Evolutionary conservation across 1,139 yeast species (phyloP).

Genomic region (Kurtzmaniella natalensis): DNA sequence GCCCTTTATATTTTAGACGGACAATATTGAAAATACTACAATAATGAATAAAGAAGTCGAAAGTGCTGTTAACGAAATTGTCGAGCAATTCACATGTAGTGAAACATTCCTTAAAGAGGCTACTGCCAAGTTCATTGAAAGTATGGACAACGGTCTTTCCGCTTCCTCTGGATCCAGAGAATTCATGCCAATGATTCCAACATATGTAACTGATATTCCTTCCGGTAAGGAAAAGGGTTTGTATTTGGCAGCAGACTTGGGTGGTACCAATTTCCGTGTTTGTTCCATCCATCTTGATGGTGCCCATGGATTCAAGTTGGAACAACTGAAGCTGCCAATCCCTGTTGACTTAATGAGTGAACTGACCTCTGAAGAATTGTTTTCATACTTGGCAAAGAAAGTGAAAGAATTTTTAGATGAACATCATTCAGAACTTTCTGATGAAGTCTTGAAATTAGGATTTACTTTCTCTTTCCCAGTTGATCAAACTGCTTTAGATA

Average conservation of each 20-base stretch:
- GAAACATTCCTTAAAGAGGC: slow-evolving; percentile 51
- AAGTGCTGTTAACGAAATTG: slow-evolving; percentile 43
- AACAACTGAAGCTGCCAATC: slow-evolving; percentile 69
- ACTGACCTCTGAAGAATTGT: slow-evolving; percentile 53
- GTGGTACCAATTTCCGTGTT: slow-evolving; percentile 87
- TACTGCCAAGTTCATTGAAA: slow-evolving; percentile 58
- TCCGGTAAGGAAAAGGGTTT: slow-evolving; percentile 77
- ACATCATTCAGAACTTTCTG: slow-evolving; percentile 51
- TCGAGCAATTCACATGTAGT: slow-evolving; percentile 50
- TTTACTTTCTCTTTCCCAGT: slow-evolving; percentile 94
- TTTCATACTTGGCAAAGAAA: slow-evolving; percentile 68
- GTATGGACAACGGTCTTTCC: slow-evolving; percentile 59
- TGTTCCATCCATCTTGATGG: slow-evolving; percentile 80
- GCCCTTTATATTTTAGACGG: background rate
- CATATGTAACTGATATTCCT: slow-evolving; percentile 77
- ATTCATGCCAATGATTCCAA: slow-evolving; percentile 82
- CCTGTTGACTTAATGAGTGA: slow-evolving; percentile 66
- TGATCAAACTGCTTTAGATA: slow-evolving; percentile 70
- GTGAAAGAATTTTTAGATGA: slow-evolving; percentile 57
- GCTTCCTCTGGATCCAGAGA: slow-evolving; percentile 34
- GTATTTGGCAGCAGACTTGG: slow-evolving; percentile 77
- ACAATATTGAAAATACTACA: background rate
- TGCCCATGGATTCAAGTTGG: slow-evolving; percentile 68
- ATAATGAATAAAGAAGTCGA: slow-evolving; percentile 28
- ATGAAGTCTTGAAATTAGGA: slow-evolving; percentile 60